Conservation (phyloP, 176 grass and related monocot species). For the Cymbopogon citratus region DNA sequence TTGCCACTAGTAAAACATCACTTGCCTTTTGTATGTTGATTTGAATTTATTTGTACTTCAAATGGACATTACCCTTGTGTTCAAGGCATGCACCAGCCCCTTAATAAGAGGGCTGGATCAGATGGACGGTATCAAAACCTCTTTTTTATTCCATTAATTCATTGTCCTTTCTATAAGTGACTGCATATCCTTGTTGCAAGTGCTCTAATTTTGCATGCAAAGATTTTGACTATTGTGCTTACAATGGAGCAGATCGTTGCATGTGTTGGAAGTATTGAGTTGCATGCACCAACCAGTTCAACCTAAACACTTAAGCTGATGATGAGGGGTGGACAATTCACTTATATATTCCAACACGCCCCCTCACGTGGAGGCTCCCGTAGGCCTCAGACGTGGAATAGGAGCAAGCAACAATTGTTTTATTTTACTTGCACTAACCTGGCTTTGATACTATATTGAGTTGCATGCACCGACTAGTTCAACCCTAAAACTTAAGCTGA, state of each 20-base stretch:
- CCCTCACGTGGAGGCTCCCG: too few species aligned
- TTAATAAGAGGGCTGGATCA: neutral
- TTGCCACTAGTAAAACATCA: neutral
- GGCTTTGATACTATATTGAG: too few species aligned
- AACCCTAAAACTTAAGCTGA: too few species aligned
- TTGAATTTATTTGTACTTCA: conserved; percentile 6
- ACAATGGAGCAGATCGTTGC: neutral
- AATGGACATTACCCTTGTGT: neutral
- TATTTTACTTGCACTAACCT: too few species aligned
- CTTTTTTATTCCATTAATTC: neutral
- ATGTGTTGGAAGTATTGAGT: too few species aligned
- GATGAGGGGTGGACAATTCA: too few species aligned
- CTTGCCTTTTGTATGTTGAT: neutral
- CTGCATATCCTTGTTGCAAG: neutral
- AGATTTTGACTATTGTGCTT: conserved; percentile 1
- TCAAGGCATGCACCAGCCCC: neutral
- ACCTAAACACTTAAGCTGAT: too few species aligned
- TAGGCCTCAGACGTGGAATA: too few species aligned
- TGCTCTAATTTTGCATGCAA: neutral
- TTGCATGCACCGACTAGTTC: too few species aligned
- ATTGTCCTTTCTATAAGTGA: neutral
- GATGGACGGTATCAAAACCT: neutral
- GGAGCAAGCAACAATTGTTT: too few species aligned
- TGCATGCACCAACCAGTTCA: too few species aligned
- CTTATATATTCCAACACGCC: too few species aligned